phyloP scores from a whole-genome alignment of 2,329 filamentous ascomycete species.

The Paraphoma sp. region DNA sequence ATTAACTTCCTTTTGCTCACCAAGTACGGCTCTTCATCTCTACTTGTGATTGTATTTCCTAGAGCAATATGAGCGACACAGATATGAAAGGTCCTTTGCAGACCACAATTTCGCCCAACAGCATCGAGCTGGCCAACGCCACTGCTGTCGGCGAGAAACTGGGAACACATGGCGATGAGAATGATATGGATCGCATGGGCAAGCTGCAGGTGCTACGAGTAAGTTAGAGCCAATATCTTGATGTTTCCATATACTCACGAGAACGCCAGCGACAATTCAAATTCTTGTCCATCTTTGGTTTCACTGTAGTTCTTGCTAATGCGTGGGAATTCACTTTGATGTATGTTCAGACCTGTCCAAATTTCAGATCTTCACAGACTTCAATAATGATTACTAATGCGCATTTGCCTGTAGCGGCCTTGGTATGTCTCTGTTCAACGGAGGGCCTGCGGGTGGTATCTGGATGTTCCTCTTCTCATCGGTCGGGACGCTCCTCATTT shows the following conservation, averaged over 20 bases:
- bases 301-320: constrained; percentile 13
- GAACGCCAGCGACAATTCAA: constrained; percentile 17
- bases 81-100: constrained; percentile 4
- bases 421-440: constrained; percentile 16
- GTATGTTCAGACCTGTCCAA: constrained; percentile 6
- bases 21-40: not conserved
- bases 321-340: constrained; percentile 24
- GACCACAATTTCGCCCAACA: not conserved
- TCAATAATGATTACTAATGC: not conserved
- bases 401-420: constrained; percentile 3
- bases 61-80: not conserved
- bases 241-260: not conserved
- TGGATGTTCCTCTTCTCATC: constrained; percentile 24
- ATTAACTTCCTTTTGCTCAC: not conserved
- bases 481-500: constrained; percentile 19
- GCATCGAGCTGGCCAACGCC: constrained; percentile 1
- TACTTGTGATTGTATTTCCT: not conserved
- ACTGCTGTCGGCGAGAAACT: not conserved
- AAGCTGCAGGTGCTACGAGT: constrained; percentile 22
- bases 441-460: constrained; percentile 27
- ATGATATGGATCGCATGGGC: constrained; percentile 28
- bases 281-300: constrained; percentile 19
- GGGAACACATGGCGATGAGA: constrained; percentile 9
- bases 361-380: not conserved
- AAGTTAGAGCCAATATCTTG: not conserved